These are phyloP conservation scores for Clavaria fumosa DNA, from an alignment of 768 basidiomycete genomes.

Conservation along the genomic window DNA sequence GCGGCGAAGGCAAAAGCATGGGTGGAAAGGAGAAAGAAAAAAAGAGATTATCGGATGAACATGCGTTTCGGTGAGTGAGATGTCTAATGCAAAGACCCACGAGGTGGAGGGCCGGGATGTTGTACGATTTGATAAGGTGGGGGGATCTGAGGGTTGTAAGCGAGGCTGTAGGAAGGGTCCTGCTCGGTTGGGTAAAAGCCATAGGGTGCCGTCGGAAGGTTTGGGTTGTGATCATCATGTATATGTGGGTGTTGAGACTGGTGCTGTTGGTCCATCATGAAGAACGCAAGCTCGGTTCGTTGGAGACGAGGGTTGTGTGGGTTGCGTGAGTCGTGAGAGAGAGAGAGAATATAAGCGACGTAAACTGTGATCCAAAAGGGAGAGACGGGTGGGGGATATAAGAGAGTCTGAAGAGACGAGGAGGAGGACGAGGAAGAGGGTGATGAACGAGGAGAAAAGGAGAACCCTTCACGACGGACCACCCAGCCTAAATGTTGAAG, in stretches of 20 bases:
- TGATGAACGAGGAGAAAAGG: too few species aligned
- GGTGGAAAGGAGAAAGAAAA: slow-evolving; percentile 32
- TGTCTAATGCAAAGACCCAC: slow-evolving; percentile 41
- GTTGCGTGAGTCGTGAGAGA: too few species aligned
- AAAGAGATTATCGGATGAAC: slow-evolving; percentile 50
- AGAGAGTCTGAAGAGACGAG: too few species aligned
- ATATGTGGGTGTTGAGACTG: slow-evolving; percentile 32
- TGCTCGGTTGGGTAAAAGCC: slow-evolving; percentile 39
- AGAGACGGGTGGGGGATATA: too few species aligned
- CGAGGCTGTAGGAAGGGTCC: slow-evolving; percentile 37
- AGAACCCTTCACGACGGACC: too few species aligned
- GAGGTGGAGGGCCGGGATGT: slow-evolving; percentile 45
- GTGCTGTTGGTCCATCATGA: slow-evolving; percentile 37
- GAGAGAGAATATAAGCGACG: too few species aligned
- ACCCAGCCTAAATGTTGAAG: too few species aligned
- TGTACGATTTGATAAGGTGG: slow-evolving; percentile 44
- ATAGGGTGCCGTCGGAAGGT: slow-evolving; percentile 27
- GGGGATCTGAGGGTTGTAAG: slow-evolving; percentile 39
- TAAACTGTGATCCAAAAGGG: too few species aligned
- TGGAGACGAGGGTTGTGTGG: too few species aligned
- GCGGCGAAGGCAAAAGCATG: too few species aligned
- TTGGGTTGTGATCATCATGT: slow-evolving; percentile 30
- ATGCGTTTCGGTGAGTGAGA: slow-evolving; percentile 27
- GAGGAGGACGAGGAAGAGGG: too few species aligned
- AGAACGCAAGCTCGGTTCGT: too few species aligned